A percentile compares a stretch with the other conserved stretches of the same genome.
Evolutionary conservation across 805 yeast species (phyloP).

Genomic region (Cyberlindnera saturnus): DNA sequence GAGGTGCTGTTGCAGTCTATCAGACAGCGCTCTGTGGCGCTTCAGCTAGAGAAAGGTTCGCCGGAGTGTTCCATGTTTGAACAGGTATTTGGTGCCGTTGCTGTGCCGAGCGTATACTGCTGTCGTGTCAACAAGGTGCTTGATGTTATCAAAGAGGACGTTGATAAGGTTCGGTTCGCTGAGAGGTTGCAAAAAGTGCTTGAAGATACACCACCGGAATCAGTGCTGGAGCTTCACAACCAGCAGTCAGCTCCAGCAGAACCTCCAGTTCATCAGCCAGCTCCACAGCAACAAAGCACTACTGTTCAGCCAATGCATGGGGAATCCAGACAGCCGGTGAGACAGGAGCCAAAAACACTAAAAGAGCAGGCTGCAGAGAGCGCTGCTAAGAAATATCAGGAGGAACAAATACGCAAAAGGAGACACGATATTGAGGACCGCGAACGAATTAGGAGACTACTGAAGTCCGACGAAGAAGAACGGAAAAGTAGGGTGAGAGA

Average conservation of each 20-base stretch:
- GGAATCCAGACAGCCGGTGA: background rate
- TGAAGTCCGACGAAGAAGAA: conserved; percentile 49
- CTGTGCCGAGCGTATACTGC: conserved; percentile 51
- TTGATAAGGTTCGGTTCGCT: conserved; percentile 24
- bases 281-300: conserved; percentile 5
- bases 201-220: conserved; percentile 2
- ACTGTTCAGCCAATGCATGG: background rate
- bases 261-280: conserved; percentile 11
- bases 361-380: conserved; percentile 37
- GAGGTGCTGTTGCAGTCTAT: conserved; percentile 13
- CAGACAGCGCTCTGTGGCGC: conserved; percentile 30
- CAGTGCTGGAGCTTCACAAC: background rate
- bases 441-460: conserved; percentile 45
- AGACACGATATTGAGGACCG: conserved; percentile 42
- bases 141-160: conserved; percentile 34
- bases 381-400: conserved; percentile 32
- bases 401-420: conserved; percentile 31
- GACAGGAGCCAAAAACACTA: conserved; percentile 21
- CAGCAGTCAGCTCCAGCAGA: conserved; percentile 3
- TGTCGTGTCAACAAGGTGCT: conserved; percentile 43
- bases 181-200: conserved; percentile 19
- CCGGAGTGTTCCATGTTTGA: conserved; percentile 41
- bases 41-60: conserved; percentile 36
- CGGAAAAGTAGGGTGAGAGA: conserved; percentile 23
- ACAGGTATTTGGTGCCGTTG: conserved; percentile 47